Percentiles rank a stretch among this genome's conserved stretches.
These are phyloP conservation scores for Neurospora sp. DNA, from an alignment of 2,329 filamentous ascomycete species.

Conservation along the genomic window DNA sequence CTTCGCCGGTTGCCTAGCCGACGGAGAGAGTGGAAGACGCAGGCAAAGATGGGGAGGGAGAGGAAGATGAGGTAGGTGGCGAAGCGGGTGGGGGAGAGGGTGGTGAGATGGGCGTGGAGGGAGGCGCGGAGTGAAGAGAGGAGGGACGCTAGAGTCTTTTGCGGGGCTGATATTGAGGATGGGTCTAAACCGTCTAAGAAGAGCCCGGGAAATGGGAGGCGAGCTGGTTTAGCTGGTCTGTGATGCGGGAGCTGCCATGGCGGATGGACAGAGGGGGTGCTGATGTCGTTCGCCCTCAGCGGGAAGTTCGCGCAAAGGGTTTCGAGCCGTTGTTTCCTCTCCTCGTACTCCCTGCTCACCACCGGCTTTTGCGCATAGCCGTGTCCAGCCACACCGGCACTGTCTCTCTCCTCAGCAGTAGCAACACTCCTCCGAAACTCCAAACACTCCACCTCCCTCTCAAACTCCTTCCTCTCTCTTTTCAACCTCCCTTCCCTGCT, in stretches of 20 bases:
- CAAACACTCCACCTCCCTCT: neutral
- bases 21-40: neutral
- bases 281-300: neutral
- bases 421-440: neutral
- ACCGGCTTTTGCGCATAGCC: neutral
- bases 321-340: neutral
- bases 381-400: too few species aligned
- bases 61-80: neutral
- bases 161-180: neutral
- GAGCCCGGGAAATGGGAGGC: neutral
- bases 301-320: neutral
- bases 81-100: neutral
- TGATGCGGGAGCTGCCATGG: neutral
- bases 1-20: neutral
- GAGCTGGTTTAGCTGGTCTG: neutral
- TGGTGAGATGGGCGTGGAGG: neutral
- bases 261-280: neutral
- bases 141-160: neutral
- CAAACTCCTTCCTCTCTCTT: neutral
- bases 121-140: neutral
- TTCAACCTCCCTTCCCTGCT: neutral
- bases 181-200: neutral
- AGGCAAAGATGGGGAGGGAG: neutral
- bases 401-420: too few species aligned
- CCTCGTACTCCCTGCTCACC: neutral